phyloP scores from a whole-genome alignment of 2,329 filamentous ascomycete species.

The Exophiala aquamarina region DNA sequence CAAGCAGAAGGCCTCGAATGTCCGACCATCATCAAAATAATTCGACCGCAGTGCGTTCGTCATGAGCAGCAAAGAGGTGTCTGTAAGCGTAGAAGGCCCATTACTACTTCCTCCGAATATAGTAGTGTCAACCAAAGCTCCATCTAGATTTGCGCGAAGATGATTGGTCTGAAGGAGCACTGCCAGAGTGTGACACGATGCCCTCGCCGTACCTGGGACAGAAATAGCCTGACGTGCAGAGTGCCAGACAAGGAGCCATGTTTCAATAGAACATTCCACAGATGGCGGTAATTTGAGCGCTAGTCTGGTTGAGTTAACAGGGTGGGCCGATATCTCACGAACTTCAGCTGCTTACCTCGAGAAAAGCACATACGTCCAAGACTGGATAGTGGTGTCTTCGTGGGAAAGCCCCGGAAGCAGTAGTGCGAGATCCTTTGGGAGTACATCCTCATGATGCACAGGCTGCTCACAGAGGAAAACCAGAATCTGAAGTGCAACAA shows the following conservation, averaged over 20 bases:
- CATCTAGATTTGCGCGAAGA: constrained; percentile 8
- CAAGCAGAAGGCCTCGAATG: constrained; percentile 66
- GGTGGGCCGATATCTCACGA: too few relatives aligned
- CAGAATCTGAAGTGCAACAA: constrained; percentile 19
- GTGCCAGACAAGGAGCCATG: constrained; percentile 22
- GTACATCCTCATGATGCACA: constrained; percentile 1
- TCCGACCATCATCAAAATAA: constrained; percentile 62
- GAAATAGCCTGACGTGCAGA: constrained; percentile 19
- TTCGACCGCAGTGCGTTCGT: constrained; percentile 65
- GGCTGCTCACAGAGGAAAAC: constrained; percentile 21
- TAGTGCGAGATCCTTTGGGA: constrained; percentile 1
- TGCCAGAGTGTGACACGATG: constrained; percentile 20
- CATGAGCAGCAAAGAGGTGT: constrained; percentile 76
- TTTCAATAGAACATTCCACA: neutral
- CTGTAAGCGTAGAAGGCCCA: constrained; percentile 75
- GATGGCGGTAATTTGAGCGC: neutral
- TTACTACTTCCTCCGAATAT: constrained; percentile 65
- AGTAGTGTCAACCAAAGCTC: constrained; percentile 12
- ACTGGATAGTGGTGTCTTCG: constrained; percentile 16
- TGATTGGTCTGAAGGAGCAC: constrained; percentile 13
- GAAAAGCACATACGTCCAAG: constrained; percentile 21
- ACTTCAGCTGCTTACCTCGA: constrained; percentile 9
- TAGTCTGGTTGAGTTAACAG: constrained; percentile 1
- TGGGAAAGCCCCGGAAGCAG: constrained; percentile 10
- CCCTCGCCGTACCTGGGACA: constrained; percentile 12